A percentile compares a stretch with the other conserved stretches of the same genome.
Conservation (phyloP, 805 yeast species). For the Candida methanosorbosa region DNA sequence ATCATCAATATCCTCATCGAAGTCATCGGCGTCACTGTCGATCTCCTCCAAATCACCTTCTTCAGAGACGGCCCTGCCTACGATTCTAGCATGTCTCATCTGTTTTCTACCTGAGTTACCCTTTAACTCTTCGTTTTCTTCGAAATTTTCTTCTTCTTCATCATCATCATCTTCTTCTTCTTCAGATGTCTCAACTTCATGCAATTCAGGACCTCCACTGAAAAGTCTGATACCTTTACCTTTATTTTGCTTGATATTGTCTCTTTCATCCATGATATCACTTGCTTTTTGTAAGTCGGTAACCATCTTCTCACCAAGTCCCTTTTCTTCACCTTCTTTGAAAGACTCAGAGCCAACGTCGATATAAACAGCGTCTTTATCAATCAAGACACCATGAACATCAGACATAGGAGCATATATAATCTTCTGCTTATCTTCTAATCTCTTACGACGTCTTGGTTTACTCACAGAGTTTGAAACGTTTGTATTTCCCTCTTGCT, state of each 20-base stretch:
- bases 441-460: conserved; percentile 68
- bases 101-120: conserved; percentile 53
- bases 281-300: conserved; percentile 70
- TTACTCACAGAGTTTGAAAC: no score
- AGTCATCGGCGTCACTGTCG: conserved; percentile 32
- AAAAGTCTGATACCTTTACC: conserved; percentile 68
- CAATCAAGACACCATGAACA: conserved; percentile 97
- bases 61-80: conserved; percentile 43
- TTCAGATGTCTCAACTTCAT: conserved; percentile 30
- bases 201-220: conserved; percentile 30
- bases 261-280: conserved; percentile 35
- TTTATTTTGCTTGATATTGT: conserved; percentile 37
- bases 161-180: conserved; percentile 31
- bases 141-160: conserved; percentile 24
- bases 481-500: conserved; percentile 43
- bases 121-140: conserved; percentile 19
- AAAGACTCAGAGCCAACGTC: conserved; percentile 48
- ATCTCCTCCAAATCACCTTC: conserved; percentile 38
- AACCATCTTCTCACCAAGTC: conserved; percentile 81
- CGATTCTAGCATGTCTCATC: conserved; percentile 53
- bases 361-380: conserved; percentile 94
- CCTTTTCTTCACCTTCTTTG: conserved; percentile 27
- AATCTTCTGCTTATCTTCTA: conserved; percentile 89
- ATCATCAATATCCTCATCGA: conserved; percentile 30
- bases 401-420: conserved; percentile 99